phyloP scores from a whole-genome alignment of 441 rosid species.

The Populus hybrid region DNA sequence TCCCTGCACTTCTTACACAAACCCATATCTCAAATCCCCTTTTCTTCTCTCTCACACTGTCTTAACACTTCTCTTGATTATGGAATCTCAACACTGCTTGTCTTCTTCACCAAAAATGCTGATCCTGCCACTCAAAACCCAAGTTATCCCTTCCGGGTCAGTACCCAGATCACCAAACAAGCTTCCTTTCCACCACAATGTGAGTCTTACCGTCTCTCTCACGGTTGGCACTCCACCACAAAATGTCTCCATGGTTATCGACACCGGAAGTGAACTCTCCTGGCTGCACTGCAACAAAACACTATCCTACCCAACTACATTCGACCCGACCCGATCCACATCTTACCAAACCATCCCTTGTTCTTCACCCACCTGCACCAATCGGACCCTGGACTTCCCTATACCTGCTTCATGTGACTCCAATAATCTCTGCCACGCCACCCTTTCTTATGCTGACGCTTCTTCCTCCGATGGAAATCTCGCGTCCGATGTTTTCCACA shows the following conservation, averaged over 20 bases:
- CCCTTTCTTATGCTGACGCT: constrained; percentile 77
- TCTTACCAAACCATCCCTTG: constrained; percentile 64
- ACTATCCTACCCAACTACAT: constrained; percentile 29
- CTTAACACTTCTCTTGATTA: constrained; percentile 13
- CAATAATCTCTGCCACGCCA: constrained; percentile 69
- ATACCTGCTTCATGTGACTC: constrained; percentile 83
- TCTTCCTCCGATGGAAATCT: constrained; percentile 83
- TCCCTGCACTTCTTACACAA: constrained; percentile 15
- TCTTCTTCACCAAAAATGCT: constrained; percentile 22
- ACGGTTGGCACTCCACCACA: constrained; percentile 86
- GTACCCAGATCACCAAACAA: constrained; percentile 56
- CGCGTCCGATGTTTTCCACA: constrained; percentile 55
- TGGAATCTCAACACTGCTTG: background rate
- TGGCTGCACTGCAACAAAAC: constrained; percentile 80
- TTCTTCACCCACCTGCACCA: constrained; percentile 63
- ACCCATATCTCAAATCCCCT: constrained; percentile 28
- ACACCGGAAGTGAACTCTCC: constrained; percentile 91
- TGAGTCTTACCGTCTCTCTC: constrained; percentile 68
- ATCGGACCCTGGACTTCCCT: constrained; percentile 65
- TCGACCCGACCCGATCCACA: constrained; percentile 58
- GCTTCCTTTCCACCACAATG: constrained; percentile 78
- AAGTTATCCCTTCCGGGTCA: constrained; percentile 34
- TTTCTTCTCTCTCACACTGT: constrained; percentile 11
- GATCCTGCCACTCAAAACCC: constrained; percentile 60
- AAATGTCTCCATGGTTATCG: constrained; percentile 76